Base-by-base conservation (phyloP, 2,329 filamentous ascomycete species). In the Sphaceloma murrayae region DNA sequence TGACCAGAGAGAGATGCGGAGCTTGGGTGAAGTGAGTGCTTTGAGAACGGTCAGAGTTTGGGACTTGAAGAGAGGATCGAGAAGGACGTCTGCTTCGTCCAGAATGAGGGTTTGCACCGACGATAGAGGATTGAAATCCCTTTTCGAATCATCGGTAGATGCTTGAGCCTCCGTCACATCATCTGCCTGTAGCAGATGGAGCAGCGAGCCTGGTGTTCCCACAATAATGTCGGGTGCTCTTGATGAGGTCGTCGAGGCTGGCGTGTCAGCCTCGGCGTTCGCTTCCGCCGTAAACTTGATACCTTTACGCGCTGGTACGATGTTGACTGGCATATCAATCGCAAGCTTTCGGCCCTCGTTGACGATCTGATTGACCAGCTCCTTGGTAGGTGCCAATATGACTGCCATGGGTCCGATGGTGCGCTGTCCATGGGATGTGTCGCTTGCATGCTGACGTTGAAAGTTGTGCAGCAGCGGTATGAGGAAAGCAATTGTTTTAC, bases 41-140 rank as follows among this genome's bases (percentile, higher is more conserved):
- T 77, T 75, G 87, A 88, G 95, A 50, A 96, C 80, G 3, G 75
- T 74, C 27, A 93, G 69, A 0, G 87, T 95, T 61, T 95, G 87
- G 16, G 91, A 82, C 46, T 84, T 77, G 68, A 98, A 98, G 4
- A 95, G 70, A 11, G 84, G 80, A 55, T 96, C 88, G 8, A 98
- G 75, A 4, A 98, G 79, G 10, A 96, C 87, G 61, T 98, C 91
- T 1, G 87, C 91, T 68, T 98, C 91, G 57, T 98, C 91, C 2
- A 98, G 70, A 26, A 96, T 74, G 13, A 98, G 67, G 40, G 78
- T 78, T 33, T 73, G 73, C 3, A 95, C 80, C 1, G 75, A 73
- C 0, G 84, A 38, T 8, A 60, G 47, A 3, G 48, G 47, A 9
- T 31, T 27, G 4, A 14, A 13, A 4, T 10, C 9, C 21, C 16